Conservation (phyloP, 1,284 basidiomycete species). For the Boletellus deceptivus region DNA sequence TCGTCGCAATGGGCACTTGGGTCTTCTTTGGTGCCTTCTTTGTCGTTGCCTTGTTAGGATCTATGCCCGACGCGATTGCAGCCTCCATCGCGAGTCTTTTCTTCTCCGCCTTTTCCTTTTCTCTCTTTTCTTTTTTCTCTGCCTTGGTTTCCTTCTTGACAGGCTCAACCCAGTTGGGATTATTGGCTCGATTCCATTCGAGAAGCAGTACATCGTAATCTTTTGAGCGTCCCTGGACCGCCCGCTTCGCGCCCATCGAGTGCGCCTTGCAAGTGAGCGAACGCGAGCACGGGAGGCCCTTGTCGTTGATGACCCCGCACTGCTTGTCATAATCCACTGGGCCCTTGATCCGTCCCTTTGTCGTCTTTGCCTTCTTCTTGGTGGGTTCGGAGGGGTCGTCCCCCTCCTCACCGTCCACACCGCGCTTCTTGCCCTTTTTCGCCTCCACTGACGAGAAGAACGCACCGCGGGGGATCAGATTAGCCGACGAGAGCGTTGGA, state of each 20-base stretch:
- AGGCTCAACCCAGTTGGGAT: constrained; percentile 93
- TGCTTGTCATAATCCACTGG: constrained; percentile 91
- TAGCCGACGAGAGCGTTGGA: constrained; percentile 9
- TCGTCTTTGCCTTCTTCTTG: constrained; percentile 78
- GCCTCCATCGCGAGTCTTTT: constrained; percentile 66
- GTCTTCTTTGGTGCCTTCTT: constrained; percentile 59
- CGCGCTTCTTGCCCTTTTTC: constrained; percentile 65
- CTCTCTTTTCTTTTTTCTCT: constrained; percentile 77
- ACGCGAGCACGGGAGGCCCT: constrained; percentile 90
- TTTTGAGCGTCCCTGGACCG: constrained; percentile 84
- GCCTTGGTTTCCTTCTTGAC: constrained; percentile 81
- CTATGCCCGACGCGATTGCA: constrained; percentile 57
- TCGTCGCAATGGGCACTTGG: constrained; percentile 45
- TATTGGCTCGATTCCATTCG: constrained; percentile 91
- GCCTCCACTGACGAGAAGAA: constrained; percentile 22
- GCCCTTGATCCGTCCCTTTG: constrained; percentile 75
- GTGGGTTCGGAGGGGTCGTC: constrained; percentile 57
- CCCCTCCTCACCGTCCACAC: constrained; percentile 61
- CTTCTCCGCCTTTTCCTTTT: constrained; percentile 74
- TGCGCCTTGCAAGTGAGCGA: constrained; percentile 98
- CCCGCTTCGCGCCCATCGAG: constrained; percentile 94
- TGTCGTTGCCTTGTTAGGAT: constrained; percentile 40
- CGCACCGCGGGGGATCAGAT: constrained; percentile 1
- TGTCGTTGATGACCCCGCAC: constrained; percentile 98
- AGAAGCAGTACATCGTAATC: constrained; percentile 85